Evolutionary conservation across 116 monocot species (phyloP).

Genomic region (Zostera marina): DNA sequence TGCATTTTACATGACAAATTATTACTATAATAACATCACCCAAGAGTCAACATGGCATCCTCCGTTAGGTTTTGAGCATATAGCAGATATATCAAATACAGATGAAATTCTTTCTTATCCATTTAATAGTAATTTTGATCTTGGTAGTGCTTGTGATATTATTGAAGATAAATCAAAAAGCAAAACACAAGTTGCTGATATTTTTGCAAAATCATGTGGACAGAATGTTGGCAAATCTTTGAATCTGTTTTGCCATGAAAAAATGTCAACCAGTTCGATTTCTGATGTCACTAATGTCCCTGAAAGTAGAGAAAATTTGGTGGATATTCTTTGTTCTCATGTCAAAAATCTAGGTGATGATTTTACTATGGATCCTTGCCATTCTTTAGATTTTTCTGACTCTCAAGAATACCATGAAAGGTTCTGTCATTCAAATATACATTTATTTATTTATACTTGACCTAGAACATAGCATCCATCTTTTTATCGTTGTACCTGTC

Average conservation of each 20-base stretch:
- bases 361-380: constrained; percentile 1
- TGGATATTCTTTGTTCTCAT: constrained; percentile 3
- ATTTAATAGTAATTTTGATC: neutral
- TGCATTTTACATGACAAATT: constrained; percentile 61
- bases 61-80: constrained; percentile 48
- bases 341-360: constrained; percentile 3
- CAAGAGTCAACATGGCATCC: constrained; percentile 73
- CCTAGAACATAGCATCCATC: no score
- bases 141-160: neutral
- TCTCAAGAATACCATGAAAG: neutral
- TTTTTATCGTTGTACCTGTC: neutral
- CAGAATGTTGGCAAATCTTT: constrained; percentile 4
- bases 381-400: constrained; percentile 4
- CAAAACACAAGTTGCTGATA: constrained; percentile 5
- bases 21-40: constrained; percentile 58
- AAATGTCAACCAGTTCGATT: constrained; percentile 4
- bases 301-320: neutral
- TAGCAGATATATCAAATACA: constrained; percentile 9
- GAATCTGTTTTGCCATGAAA: constrained; percentile 8
- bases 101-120: constrained; percentile 7
- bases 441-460: neutral
- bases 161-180: neutral
- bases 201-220: constrained; percentile 3
- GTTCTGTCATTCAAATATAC: neutral
- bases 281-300: constrained; percentile 3